Evolutionary conservation across 495 filamentous ascomycete genomes (phyloP).

Genomic region (Neurospora tetraspora): DNA sequence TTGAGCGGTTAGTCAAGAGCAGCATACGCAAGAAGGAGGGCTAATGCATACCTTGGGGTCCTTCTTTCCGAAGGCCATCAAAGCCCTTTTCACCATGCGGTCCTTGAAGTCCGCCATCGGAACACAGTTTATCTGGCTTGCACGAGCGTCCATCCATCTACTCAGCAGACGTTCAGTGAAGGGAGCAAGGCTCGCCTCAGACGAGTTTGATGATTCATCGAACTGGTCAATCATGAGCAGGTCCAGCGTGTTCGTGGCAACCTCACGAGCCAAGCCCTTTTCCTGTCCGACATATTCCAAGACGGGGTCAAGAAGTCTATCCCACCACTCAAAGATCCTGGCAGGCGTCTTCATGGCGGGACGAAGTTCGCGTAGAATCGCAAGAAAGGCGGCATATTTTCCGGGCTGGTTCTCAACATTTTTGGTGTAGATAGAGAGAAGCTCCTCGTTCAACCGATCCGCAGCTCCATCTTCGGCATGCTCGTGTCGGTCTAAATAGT

Average conservation of each 20-base stretch:
- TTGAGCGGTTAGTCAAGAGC: not conserved
- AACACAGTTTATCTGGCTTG: conserved; percentile 29
- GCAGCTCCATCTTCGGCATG: conserved; percentile 48
- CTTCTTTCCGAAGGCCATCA: conserved; percentile 53
- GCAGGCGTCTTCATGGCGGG: conserved; percentile 46
- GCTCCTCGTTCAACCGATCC: conserved; percentile 56
- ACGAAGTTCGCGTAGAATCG: conserved; percentile 46
- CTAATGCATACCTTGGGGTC: conserved; percentile 48
- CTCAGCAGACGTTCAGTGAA: conserved; percentile 44
- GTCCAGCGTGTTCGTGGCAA: conserved; percentile 42
- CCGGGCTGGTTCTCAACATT: conserved; percentile 41
- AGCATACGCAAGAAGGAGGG: not conserved
- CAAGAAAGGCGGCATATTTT: conserved; percentile 51
- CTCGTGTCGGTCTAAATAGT: conserved; percentile 50
- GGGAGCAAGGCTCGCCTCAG: conserved; percentile 30
- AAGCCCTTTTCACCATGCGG: conserved; percentile 39
- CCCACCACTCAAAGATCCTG: conserved; percentile 56
- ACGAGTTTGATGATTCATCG: conserved; percentile 37
- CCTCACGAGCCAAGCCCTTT: conserved; percentile 48
- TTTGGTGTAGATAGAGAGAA: conserved; percentile 49
- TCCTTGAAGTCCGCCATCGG: conserved; percentile 42
- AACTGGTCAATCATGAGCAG: conserved; percentile 48
- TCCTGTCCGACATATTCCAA: conserved; percentile 47
- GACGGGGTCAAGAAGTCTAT: conserved; percentile 47
- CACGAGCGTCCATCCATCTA: conserved; percentile 48